These are phyloP conservation scores for Pyrrhoderma lamaoense DNA, from an alignment of 1,284 basidiomycete genomes.

Conservation along the genomic window DNA sequence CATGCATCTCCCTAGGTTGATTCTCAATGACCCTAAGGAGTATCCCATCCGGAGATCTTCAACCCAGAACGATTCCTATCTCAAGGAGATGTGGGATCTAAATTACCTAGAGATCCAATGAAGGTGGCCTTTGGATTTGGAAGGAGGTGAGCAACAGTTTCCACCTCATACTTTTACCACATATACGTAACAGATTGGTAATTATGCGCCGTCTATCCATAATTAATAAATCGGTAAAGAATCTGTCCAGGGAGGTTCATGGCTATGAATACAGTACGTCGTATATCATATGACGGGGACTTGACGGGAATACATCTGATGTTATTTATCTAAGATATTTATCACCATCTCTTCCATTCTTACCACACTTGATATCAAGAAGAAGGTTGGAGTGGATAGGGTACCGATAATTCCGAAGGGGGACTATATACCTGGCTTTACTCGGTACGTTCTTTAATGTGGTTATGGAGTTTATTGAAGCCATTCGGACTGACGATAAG, in stretches of 20 bases:
- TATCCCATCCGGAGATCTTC: slow-evolving; percentile 20
- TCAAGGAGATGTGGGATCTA: no score
- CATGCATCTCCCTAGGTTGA: no score
- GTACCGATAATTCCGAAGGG: slow-evolving; percentile 4
- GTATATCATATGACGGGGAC: no score
- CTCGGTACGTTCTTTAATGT: slow-evolving; percentile 14
- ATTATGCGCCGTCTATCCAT: no score
- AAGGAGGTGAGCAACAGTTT: slow-evolving; percentile 1
- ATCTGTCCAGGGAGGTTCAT: slow-evolving; percentile 19
- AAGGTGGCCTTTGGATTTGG: slow-evolving; percentile 14
- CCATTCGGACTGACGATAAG: no score
- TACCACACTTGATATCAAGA: slow-evolving; percentile 18
- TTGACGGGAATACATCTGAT: no score
- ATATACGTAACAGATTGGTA: no score
- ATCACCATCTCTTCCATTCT: slow-evolving; percentile 19
- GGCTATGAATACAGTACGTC: slow-evolving; percentile 3
- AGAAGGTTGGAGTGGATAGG: slow-evolving; percentile 14
- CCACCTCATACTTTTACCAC: not conserved
- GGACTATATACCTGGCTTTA: slow-evolving; percentile 1
- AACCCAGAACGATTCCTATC: slow-evolving; percentile 21
- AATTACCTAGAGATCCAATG: slow-evolving; percentile 3
- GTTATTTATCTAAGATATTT: slow-evolving; percentile 8
- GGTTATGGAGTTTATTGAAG: no score
- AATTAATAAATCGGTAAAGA: no score
- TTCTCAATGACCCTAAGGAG: slow-evolving; percentile 18